Evolutionary conservation across 2,329 filamentous ascomycete species (phyloP), one percentile per base, ranked within the genome.

Genomic region (Trichoderma afroharzianum): DNA sequence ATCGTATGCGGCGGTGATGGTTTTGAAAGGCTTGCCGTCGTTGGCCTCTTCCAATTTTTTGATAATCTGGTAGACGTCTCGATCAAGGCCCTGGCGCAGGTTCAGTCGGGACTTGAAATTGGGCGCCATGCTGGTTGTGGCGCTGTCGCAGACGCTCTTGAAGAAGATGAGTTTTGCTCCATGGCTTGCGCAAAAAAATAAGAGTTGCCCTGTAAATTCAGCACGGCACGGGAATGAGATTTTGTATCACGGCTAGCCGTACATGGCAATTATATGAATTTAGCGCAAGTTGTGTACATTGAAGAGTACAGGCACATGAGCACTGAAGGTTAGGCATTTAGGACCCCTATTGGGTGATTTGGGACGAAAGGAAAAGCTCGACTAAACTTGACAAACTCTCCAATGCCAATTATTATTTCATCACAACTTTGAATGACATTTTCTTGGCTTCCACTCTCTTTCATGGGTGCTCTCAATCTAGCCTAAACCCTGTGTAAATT

Each of bases 41-140:
- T 88, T 87, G 66, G 91, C 88, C 72, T 93, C 91, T 69, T 93
- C 87, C 68, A 95, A 85, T 80, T 94, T 96, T 74, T 89, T 88
- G 47, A 97, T 88, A 47, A 96, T 88, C 78, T 93, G 91, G 79
- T 95, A 94, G 73, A 97, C 87, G 78, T 93, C 92, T 73, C 87
- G 86, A 76, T 93, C 92, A 43, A 93, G 80, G 24, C 76, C 75
- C 11, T 74, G 75, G 12, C 75, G 76, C 12, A 81, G 73, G 15
- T 67, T 75, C 2, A 74, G 55, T 8, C 72, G 73, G 33, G 73
- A 59, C 59, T 70, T 68, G 61, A 72, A 64, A 50, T 59, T 70
- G 14, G 71, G 71, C 21, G 69, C 72, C 72, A 73, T 73, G 58
- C 43, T 71, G 68, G 68, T 39, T 32, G 50, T 39, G 61, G 64